These are phyloP conservation scores for Amanita rubescens DNA, from an alignment of 768 basidiomycete genomes.

Conservation along the genomic window DNA sequence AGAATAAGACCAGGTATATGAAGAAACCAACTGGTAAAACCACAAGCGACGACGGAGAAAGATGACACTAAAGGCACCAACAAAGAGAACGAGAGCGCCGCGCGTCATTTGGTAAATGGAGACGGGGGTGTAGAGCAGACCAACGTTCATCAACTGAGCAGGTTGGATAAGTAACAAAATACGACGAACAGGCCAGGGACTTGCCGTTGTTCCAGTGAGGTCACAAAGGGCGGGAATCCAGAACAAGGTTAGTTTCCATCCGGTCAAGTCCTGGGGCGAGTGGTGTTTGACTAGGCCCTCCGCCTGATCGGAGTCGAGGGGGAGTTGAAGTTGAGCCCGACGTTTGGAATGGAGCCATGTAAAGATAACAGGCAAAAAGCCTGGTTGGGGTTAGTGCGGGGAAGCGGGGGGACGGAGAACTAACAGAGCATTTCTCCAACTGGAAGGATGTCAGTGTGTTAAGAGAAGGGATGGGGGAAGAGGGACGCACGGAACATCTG, in stretches of 20 bases:
- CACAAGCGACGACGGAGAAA: conserved; percentile 83
- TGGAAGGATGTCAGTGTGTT: conserved; percentile 26
- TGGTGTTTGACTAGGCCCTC: conserved; percentile 24
- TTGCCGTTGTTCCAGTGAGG: conserved; percentile 83
- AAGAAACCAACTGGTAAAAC: conserved; percentile 67
- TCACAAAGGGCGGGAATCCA: conserved; percentile 90
- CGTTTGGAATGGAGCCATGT: conserved; percentile 48
- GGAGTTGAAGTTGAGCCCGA: conserved; percentile 46
- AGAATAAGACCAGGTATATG: neutral
- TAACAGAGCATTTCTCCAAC: conserved; percentile 93
- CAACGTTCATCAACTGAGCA: conserved; percentile 81
- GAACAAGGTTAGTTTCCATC: conserved; percentile 66
- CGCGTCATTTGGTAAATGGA: conserved; percentile 97
- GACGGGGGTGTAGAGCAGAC: conserved; percentile 92
- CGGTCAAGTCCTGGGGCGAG: conserved; percentile 42
- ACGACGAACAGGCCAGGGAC: conserved; percentile 22
- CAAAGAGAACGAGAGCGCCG: conserved; percentile 89
- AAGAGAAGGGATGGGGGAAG: conserved; percentile 14
- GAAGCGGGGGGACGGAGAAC: conserved; percentile 27
- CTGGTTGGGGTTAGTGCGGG: conserved; percentile 26
- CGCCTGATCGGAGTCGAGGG: conserved; percentile 37
- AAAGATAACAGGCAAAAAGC: conserved; percentile 81
- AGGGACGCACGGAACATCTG: conserved; percentile 76
- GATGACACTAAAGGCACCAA: conserved; percentile 83
- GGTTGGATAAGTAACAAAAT: conserved; percentile 20